A percentile compares a stretch with the other conserved stretches of the same genome.
Conservation (phyloP, 2,329 filamentous ascomycete species). For the Beauveria sp. region DNA sequence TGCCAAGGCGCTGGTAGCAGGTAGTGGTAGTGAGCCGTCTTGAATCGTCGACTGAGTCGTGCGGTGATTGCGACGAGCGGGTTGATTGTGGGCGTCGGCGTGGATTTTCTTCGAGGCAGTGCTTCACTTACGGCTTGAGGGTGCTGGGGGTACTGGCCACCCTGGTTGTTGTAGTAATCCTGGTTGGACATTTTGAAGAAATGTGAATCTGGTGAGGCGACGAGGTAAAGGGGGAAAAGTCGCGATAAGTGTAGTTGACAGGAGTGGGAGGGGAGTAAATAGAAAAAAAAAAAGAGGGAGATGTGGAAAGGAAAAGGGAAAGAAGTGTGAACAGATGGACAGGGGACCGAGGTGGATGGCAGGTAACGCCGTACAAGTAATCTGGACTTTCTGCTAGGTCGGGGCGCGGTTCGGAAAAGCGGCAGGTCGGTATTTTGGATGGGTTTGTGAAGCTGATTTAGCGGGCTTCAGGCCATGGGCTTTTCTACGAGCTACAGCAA, state of each 20-base stretch:
- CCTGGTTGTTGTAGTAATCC: slow-evolving; percentile 33
- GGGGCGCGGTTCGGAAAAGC: slow-evolving; percentile 8
- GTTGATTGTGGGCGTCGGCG: not conserved
- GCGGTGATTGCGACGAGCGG: not conserved
- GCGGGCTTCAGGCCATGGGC: not conserved
- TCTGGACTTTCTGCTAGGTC: not conserved
- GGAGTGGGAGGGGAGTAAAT: not conserved
- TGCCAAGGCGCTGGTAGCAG: not conserved
- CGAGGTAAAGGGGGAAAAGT: not conserved
- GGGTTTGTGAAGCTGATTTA: not conserved
- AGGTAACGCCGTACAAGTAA: not conserved
- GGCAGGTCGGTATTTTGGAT: not conserved
- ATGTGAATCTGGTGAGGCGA: not conserved
- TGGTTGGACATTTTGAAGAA: slow-evolving; percentile 29
- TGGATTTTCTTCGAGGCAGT: not conserved
- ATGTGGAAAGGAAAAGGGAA: not conserved
- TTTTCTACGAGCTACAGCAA: too few species aligned
- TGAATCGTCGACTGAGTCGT: not conserved
- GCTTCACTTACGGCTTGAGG: slow-evolving; percentile 30
- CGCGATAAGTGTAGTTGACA: not conserved
- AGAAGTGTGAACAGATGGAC: not conserved
- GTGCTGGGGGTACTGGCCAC: slow-evolving; percentile 23
- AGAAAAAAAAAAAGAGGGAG: not conserved
- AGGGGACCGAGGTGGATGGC: slow-evolving; percentile 2
- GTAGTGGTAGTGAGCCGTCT: not conserved